phyloP scores from a whole-genome alignment of 306 rosid species.

The Fagus sylvatica region DNA sequence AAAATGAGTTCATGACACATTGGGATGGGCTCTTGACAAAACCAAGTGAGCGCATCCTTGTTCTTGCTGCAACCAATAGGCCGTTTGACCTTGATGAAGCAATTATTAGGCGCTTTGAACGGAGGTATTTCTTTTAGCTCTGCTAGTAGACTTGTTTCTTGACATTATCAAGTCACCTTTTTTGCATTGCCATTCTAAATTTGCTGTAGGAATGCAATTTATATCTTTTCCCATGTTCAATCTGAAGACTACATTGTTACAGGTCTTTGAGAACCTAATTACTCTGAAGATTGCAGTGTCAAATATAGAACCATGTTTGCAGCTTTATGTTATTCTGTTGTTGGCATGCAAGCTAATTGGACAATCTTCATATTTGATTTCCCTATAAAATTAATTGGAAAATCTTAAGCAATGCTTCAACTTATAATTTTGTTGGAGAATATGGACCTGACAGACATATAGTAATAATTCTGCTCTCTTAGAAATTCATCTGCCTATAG shows the following conservation, averaged over 20 bases:
- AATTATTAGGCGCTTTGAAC: conserved; percentile 87
- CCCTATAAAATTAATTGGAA: too few relatives aligned
- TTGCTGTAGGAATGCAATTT: neutral
- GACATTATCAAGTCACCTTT: neutral
- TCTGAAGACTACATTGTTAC: neutral
- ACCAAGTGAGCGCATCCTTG: conserved; percentile 79
- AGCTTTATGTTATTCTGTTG: neutral
- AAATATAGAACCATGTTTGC: neutral
- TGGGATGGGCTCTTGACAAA: conserved; percentile 94
- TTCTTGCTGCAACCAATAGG: conserved; percentile 97
- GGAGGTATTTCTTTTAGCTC: conserved; percentile 53
- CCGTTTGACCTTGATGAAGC: conserved; percentile 99
- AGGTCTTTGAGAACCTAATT: neutral
- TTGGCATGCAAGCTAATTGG: neutral
- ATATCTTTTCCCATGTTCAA: neutral
- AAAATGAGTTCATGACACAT: conserved; percentile 91
- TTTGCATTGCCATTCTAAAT: neutral
- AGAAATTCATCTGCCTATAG: neutral
- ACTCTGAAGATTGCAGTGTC: neutral
- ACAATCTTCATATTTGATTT: neutral
- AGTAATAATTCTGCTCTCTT: neutral
- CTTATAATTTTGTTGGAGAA: neutral
- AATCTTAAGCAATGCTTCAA: neutral
- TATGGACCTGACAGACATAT: neutral
- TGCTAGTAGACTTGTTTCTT: neutral